Base-by-base conservation (phyloP, 23 red algal species). In the Pyropia yezoensis region DNA sequence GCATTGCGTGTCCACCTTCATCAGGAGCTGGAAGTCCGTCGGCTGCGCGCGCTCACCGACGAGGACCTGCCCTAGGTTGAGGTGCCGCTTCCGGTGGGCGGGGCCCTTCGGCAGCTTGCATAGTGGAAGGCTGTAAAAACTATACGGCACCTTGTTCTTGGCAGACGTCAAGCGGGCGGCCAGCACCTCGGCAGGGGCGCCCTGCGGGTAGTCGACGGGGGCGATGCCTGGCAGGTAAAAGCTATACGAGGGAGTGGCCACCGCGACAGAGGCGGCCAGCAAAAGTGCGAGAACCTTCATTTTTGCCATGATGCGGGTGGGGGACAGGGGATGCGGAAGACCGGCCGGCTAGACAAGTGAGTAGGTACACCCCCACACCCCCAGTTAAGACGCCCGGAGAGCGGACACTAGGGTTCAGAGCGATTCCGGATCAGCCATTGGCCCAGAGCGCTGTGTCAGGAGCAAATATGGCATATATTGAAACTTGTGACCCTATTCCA, bases 41-140 rank as follows among this genome's bases (percentile, higher is more conserved):
- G 86, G 78, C 54, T 91, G 55, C 0, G 85, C 79, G 39, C 85
- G 79, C 65, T 89, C 94, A 21, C 94, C 94, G 7, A 76, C 49
- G 29, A 98, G 83, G n/a, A 98, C 27, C 57, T 98, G 78, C 16
- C 94, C 94, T 13, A 98, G 55, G 52, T 90, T 98, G 50, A 90
- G 28, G 28, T 54, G 21, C 14, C 26, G 25, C 59, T 65, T 76
- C 16, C 74, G 60, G 12, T 66, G 18, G 17, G 30, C 18, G 4
- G 53, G 50, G 56, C 77, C 73, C 28, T 65, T 55, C 1, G 89
- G 79, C 3, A 47, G 4, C 20, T 65, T 60, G 61, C 92, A 96
- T 23, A 96, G 69, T 20, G 84, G 84, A 9, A 96, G 62, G 24
- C 82, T 80, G 59, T 96, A 96, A 70, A 82, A 96, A 61, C 86